These are phyloP conservation scores for Tillandsia leiboldiana DNA, from an alignment of 176 grass and related monocot genomes.

Conservation along the genomic window DNA sequence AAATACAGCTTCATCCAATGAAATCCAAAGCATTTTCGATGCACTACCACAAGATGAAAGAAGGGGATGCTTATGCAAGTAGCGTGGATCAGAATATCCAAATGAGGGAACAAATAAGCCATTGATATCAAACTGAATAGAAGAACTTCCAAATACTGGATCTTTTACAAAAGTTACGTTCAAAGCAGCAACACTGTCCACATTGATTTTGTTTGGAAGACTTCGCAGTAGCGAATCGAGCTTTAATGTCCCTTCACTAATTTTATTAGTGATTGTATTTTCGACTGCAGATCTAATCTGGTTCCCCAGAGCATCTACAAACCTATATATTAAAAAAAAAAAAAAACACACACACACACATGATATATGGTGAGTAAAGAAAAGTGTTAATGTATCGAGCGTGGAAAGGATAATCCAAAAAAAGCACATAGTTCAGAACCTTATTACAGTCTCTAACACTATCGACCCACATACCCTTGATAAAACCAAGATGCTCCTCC, in stretches of 20 bases:
- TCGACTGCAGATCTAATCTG: slow-evolving; percentile 75
- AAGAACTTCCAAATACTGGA: slow-evolving; percentile 59
- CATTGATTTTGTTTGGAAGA: slow-evolving; percentile 74
- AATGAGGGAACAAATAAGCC: slow-evolving; percentile 63
- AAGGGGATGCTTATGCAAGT: slow-evolving; percentile 19
- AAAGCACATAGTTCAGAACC: neutral
- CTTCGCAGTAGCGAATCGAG: slow-evolving; percentile 68
- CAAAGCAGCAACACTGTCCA: slow-evolving; percentile 55
- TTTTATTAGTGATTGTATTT: slow-evolving; percentile 63
- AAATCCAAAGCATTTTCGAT: slow-evolving; percentile 87
- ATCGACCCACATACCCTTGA: slow-evolving; percentile 58
- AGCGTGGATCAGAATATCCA: slow-evolving; percentile 11
- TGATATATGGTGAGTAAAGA: slow-evolving; percentile 22
- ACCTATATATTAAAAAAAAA: slow-evolving; percentile 38
- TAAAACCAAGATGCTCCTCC: slow-evolving; percentile 96
- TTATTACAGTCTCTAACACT: neutral
- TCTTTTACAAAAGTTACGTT: slow-evolving; percentile 82
- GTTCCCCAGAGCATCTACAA: slow-evolving; percentile 71
- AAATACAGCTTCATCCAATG: slow-evolving; percentile 76
- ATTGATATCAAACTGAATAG: slow-evolving; percentile 86
- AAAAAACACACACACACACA: too few relatives aligned
- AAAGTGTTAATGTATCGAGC: neutral
- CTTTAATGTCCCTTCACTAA: slow-evolving; percentile 52
- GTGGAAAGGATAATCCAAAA: neutral
- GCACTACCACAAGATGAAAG: slow-evolving; percentile 29